These are phyloP conservation scores for Ceratocystis huliohia DNA, from an alignment of 2,329 filamentous ascomycete genomes.

Conservation along the genomic window DNA sequence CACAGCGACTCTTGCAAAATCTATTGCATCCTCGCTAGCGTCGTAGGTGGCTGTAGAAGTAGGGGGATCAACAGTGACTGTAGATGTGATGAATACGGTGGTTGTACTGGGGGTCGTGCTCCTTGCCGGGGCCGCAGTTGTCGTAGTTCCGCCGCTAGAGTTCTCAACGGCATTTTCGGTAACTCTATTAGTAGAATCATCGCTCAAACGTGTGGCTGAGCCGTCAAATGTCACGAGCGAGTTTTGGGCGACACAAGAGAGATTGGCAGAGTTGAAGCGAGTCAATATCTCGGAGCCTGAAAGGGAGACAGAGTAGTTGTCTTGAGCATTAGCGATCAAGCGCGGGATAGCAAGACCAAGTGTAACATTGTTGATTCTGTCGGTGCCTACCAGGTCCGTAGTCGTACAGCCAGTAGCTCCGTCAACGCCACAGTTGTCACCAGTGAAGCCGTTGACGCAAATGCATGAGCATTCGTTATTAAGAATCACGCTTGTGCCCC, in stretches of 20 bases:
- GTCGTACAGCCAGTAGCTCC: conserved; percentile 42
- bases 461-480: conserved; percentile 67
- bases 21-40: conserved; percentile 43
- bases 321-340: conserved; percentile 50
- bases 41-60: conserved; percentile 29
- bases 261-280: conserved; percentile 59
- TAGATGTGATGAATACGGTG: conserved; percentile 15
- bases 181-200: neutral
- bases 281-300: conserved; percentile 56
- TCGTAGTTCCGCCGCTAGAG: conserved; percentile 7
- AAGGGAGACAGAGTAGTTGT: conserved; percentile 65
- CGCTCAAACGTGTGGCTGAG: conserved; percentile 30
- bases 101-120: conserved; percentile 12
- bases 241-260: conserved; percentile 78
- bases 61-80: conserved; percentile 16
- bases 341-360: conserved; percentile 67
- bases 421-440: conserved; percentile 38
- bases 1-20: conserved; percentile 51
- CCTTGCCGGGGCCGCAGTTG: conserved; percentile 10
- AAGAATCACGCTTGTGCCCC: conserved; percentile 61
- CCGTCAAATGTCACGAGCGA: conserved; percentile 75
- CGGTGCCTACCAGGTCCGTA: conserved; percentile 31
- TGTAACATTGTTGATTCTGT: conserved; percentile 52
- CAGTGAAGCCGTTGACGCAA: conserved; percentile 76
- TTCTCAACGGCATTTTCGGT: conserved; percentile 2